Evolutionary conservation across 805 yeast genomes (phyloP), one percentile per base, ranked within the genome.

Genomic region (Metschnikowia dekortorum): DNA sequence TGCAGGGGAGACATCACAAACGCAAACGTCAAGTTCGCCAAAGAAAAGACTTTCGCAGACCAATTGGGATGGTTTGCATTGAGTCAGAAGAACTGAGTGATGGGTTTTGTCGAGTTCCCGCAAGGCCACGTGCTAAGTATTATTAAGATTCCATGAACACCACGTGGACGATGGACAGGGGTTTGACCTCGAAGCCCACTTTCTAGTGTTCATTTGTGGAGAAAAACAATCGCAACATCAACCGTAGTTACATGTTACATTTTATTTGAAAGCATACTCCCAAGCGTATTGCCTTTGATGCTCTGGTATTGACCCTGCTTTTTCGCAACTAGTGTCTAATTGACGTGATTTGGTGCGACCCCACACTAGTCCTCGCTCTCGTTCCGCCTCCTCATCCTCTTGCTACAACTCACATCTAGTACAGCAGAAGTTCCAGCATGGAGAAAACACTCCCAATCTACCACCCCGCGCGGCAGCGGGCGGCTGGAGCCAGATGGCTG

Each of bases 1-100:
- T 83, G 79, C 39, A 85, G 87, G 69, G 96, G 95, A 50, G 96
- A 90, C 63, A 54, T 77, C 33, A 53, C 70, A 9, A 69, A 71
- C 52, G 84, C 85, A 22, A 64, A 58, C 33, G 80, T 79, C 50
- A 74, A 66, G 57, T 83, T 83, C 57, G 89, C 95, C 38, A 82
- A 78, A 65, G 86, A 85, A 54, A 85, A 84, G 73, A 74, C 84
- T 2, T 68, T 85, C 38, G 39, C 60, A 44, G 78, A 76, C 71
- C 79, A 84, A 68, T 44, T 57, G 34, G 48, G 40, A 38, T 58
- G 55, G 54, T 58, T 57, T 42, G 38, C 57, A 6, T 31, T 47
- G 46, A 33, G 31, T 30, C 45, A 42, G 9, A 33, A 42, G 38
- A 32, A 26, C 8, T 26, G 18, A 33, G 9, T 2, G 36, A 8